Conservation (phyloP, 805 yeast species). For the Middelhovenomyces tepae region DNA sequence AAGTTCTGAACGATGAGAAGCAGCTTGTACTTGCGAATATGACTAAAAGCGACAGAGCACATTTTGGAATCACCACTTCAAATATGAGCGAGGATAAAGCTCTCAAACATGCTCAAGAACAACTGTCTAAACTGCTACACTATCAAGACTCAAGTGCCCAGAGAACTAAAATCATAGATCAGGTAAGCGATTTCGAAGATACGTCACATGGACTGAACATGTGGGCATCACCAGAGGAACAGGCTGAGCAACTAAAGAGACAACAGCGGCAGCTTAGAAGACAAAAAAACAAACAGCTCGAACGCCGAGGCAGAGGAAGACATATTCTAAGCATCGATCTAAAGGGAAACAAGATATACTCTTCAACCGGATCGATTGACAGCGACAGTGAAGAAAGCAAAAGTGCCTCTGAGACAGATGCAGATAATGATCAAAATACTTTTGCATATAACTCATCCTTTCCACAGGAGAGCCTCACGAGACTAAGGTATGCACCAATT, state of each 20-base stretch:
- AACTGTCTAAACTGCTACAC: constrained; percentile 62
- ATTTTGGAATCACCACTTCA: constrained; percentile 30
- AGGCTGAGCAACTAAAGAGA: constrained; percentile 76
- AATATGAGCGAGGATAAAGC: constrained; percentile 41
- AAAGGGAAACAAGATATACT: constrained; percentile 77
- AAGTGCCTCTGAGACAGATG: no score
- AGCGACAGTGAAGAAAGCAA: no score
- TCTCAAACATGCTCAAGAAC: constrained; percentile 56
- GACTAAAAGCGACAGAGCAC: no score
- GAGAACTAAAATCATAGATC: constrained; percentile 86
- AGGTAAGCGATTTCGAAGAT: constrained; percentile 79
- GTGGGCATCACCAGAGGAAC: constrained; percentile 80
- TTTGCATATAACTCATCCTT: no score
- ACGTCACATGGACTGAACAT: constrained; percentile 46
- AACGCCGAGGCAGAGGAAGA: constrained; percentile 64
- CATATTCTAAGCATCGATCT: constrained; percentile 71
- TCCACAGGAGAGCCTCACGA: no score
- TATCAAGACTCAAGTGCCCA: constrained; percentile 85
- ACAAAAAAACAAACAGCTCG: constrained; percentile 48
- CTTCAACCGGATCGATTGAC: no score
- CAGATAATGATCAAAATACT: no score
- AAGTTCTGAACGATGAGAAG: constrained; percentile 52
- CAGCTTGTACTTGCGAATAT: no score
- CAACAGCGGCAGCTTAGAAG: constrained; percentile 71
- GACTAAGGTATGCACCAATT: no score